These are phyloP conservation scores for Petunia secreta DNA, from an alignment of 257 asterid genomes.

Conservation along the genomic window DNA sequence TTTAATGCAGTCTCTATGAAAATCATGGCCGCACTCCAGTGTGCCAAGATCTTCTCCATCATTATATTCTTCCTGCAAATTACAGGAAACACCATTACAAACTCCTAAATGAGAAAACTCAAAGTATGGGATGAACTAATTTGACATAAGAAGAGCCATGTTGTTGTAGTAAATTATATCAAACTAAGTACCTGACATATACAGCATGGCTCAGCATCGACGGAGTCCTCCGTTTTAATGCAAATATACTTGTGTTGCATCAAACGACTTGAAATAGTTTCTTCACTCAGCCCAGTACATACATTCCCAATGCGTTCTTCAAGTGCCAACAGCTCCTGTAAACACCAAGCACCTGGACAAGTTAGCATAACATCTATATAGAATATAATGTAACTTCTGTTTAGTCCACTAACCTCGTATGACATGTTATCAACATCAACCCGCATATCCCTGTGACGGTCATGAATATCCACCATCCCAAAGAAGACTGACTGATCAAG, in stretches of 20 bases:
- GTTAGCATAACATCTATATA: not conserved
- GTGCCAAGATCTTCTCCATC: slow-evolving; percentile 55
- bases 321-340: slow-evolving; percentile 66
- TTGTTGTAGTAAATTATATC: slow-evolving; percentile 23
- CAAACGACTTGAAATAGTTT: slow-evolving; percentile 46
- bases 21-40: slow-evolving; percentile 63
- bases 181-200: slow-evolving; percentile 56
- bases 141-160: not conserved
- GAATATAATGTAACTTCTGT: not conserved
- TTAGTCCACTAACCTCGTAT: slow-evolving; percentile 52
- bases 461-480: slow-evolving; percentile 62
- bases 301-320: slow-evolving; percentile 76
- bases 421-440: slow-evolving; percentile 78
- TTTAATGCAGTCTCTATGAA: slow-evolving; percentile 55
- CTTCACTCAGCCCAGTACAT: slow-evolving; percentile 70
- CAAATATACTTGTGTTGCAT: slow-evolving; percentile 40
- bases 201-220: slow-evolving; percentile 67
- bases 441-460: slow-evolving; percentile 72
- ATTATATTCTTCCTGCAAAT: slow-evolving; percentile 57
- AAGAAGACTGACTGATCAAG: slow-evolving; percentile 58
- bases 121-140: not conserved
- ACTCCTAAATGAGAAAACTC: not conserved
- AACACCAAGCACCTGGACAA: not conserved
- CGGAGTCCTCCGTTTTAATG: slow-evolving; percentile 28
- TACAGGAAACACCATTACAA: not conserved